These are phyloP conservation scores for Ciborinia camelliae DNA, from an alignment of 2,329 filamentous ascomycete species.

Conservation along the genomic window DNA sequence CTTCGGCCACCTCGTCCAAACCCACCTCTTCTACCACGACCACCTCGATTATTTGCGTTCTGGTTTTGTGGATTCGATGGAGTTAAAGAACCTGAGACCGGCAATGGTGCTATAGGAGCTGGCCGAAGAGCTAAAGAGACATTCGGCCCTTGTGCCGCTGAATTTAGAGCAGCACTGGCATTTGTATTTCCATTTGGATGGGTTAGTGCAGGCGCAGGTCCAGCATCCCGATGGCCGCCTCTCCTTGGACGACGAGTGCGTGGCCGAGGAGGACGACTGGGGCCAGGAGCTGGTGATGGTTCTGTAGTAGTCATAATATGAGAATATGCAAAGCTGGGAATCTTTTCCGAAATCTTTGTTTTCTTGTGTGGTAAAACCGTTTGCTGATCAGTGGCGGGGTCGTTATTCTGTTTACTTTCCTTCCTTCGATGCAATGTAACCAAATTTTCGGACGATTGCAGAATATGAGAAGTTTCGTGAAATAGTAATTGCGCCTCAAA, in stretches of 20 bases:
- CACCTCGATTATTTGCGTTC: conserved; percentile 29
- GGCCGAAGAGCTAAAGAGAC: conserved; percentile 26
- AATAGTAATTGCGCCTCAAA: conserved; percentile 30
- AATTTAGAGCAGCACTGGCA: not conserved
- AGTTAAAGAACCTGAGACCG: not conserved
- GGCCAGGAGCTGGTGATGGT: conserved; percentile 18
- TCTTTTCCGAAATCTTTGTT: conserved; percentile 12
- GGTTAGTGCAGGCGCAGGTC: conserved; percentile 19
- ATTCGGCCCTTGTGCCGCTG: conserved; percentile 17
- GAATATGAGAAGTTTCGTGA: not conserved
- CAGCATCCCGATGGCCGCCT: conserved; percentile 27
- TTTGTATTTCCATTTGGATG: conserved; percentile 7
- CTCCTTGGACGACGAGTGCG: conserved; percentile 31
- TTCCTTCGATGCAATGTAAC: not conserved
- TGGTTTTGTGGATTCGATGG: conserved; percentile 13
- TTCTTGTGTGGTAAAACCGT: not conserved
- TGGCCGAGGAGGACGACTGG: conserved; percentile 26
- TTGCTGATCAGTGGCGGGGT: conserved; percentile 21
- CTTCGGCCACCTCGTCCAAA: conserved; percentile 28
- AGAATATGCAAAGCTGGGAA: not conserved
- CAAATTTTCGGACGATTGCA: not conserved
- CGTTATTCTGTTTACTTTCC: conserved; percentile 13
- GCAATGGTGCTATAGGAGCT: conserved; percentile 23
- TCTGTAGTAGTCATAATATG: conserved; percentile 28
- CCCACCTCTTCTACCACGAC: conserved; percentile 31